A percentile compares a stretch with the other conserved stretches of the same genome.
These are phyloP conservation scores for Raphanus hybrid DNA, from an alignment of 441 rosid genomes.

Conservation along the genomic window DNA sequence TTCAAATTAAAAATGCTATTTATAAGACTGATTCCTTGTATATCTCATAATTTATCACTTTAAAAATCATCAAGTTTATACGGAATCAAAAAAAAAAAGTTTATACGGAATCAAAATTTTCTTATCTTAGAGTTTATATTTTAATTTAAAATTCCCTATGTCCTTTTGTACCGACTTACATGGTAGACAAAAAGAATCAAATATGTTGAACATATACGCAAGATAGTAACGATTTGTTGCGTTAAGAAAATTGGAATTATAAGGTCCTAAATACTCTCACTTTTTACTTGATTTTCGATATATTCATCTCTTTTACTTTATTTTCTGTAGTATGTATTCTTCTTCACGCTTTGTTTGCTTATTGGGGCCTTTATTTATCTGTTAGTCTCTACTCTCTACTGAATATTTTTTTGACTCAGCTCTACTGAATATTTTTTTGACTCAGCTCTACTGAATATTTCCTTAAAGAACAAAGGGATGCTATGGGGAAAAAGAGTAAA, in stretches of 20 bases:
- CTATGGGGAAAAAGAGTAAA: constrained; percentile 26
- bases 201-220: neutral
- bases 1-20: neutral
- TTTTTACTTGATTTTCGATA: constrained; percentile 9
- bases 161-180: neutral
- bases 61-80: neutral
- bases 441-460: neutral
- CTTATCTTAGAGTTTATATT: no score
- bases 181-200: neutral
- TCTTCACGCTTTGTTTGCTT: constrained; percentile 26
- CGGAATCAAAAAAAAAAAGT: no score
- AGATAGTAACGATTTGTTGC: constrained; percentile 6
- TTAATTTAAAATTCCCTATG: neutral
- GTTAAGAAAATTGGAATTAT: neutral
- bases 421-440: neutral
- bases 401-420: neutral
- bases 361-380: constrained; percentile 9
- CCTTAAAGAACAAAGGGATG: constrained; percentile 22
- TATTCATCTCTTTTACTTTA: constrained; percentile 27
- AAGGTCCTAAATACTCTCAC: neutral
- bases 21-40: neutral
- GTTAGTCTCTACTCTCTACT: constrained; percentile 7
- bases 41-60: neutral
- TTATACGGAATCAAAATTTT: no score
- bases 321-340: constrained; percentile 23